phyloP scores from a whole-genome alignment of 331 rosid genomes.

The Ulmus americana region DNA sequence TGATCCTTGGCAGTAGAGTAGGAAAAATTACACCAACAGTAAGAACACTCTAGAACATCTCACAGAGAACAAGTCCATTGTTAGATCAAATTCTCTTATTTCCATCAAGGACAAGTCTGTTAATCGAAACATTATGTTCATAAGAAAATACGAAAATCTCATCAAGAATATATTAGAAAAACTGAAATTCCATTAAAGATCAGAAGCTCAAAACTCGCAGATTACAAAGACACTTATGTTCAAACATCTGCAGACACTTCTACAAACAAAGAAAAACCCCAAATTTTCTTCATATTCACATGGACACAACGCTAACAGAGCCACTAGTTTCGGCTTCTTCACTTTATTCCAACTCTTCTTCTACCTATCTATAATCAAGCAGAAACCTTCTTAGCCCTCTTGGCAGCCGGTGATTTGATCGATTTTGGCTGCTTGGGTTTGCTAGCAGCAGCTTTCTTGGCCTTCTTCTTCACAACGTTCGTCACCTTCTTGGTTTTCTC shows the following conservation, averaged over 20 bases:
- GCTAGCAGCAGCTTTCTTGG: constrained; percentile 36
- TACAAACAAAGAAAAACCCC: background rate
- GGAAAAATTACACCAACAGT: too few species aligned
- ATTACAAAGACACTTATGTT: constrained; percentile 5
- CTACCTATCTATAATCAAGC: constrained; percentile 7
- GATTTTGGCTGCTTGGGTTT: constrained; percentile 71
- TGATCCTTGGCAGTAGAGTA: too few species aligned
- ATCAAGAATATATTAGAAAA: too few species aligned
- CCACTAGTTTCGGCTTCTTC: constrained; percentile 1
- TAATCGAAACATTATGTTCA: too few species aligned
- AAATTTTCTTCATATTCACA: background rate
- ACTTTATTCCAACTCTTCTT: background rate
- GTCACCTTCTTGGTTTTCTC: constrained; percentile 22
- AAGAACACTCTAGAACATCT: too few species aligned
- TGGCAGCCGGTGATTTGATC: constrained; percentile 41
- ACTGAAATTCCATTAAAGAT: background rate
- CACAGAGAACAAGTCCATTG: too few species aligned
- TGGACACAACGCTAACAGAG: background rate
- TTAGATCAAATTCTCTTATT: too few species aligned
- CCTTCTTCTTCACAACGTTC: constrained; percentile 32
- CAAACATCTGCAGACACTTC: constrained; percentile 1
- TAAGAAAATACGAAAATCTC: too few species aligned
- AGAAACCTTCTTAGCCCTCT: constrained; percentile 43
- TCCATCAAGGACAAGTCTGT: too few species aligned
- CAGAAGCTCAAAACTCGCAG: background rate